Conservation (phyloP, 2,329 filamentous ascomycete genomes). For the Camillea tinctor region DNA sequence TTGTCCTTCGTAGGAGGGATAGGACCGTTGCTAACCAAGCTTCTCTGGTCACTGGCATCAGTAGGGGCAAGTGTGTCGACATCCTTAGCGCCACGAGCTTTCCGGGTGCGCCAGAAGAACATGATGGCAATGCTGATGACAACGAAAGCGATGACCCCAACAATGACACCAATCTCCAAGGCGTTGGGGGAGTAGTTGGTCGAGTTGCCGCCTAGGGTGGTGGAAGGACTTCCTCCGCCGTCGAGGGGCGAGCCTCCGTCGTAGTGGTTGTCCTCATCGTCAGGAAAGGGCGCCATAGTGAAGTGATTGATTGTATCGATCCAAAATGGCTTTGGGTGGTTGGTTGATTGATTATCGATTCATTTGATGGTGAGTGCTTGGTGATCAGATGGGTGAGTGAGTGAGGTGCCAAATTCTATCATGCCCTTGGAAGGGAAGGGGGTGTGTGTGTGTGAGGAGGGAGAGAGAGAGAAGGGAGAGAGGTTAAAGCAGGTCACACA, state of each 20-base stretch:
- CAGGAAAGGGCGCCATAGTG: slow-evolving; percentile 16
- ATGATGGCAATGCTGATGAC: slow-evolving; percentile 23
- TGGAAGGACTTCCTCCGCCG: slow-evolving; percentile 21
- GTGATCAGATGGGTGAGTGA: neutral
- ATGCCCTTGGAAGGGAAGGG: too few species aligned
- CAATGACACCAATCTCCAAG: slow-evolving; percentile 30
- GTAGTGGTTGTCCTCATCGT: slow-evolving; percentile 19
- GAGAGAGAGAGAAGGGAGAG: neutral
- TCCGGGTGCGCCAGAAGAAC: slow-evolving; percentile 30
- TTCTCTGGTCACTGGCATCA: neutral
- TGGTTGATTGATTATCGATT: neutral
- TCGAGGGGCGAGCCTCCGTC: slow-evolving; percentile 26
- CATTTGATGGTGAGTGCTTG: neutral
- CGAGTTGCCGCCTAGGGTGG: slow-evolving; percentile 12
- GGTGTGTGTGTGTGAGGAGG: neutral
- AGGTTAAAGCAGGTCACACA: slow-evolving; percentile 11
- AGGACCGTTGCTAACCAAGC: slow-evolving; percentile 3
- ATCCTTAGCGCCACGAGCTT: slow-evolving; percentile 17
- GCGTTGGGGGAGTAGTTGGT: slow-evolving; percentile 15
- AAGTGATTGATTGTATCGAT: neutral
- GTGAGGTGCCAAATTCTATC: too few species aligned
- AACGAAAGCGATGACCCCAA: slow-evolving; percentile 23
- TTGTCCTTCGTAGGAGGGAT: slow-evolving; percentile 21
- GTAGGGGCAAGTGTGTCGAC: slow-evolving; percentile 1
- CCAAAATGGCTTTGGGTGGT: neutral